Percentiles rank a stretch among this genome's conserved stretches.
These are phyloP conservation scores for Micromonas pusilla DNA, from an alignment of 139 green algal species.

Conservation along the genomic window DNA sequence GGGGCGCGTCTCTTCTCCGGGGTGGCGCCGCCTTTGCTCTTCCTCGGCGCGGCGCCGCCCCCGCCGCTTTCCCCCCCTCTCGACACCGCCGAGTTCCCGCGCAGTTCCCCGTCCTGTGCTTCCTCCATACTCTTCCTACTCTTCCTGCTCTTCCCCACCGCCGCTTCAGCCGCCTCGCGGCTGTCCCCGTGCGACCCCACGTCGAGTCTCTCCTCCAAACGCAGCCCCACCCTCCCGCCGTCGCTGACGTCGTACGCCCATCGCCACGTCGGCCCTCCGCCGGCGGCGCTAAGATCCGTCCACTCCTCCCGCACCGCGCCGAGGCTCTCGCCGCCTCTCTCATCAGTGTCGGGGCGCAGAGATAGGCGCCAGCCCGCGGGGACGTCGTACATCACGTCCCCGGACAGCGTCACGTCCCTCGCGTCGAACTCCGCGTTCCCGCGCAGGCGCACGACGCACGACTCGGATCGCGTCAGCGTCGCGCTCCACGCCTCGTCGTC, in stretches of 20 bases:
- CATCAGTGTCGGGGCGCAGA: neutral
- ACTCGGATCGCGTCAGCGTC: slow-evolving; percentile 54
- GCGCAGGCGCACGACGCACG: slow-evolving; percentile 60
- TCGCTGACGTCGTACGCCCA: neutral
- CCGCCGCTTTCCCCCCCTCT: no score
- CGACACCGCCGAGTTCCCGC: no score
- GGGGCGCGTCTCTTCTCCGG: no score
- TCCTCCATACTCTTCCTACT: no score
- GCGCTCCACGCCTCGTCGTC: slow-evolving; percentile 74
- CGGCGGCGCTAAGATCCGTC: neutral
- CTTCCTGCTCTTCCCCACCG: no score
- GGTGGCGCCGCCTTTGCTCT: no score
- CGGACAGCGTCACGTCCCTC: neutral
- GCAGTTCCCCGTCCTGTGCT: no score
- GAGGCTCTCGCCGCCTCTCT: no score
- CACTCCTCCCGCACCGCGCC: neutral
- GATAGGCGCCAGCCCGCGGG: neutral
- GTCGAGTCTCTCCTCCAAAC: no score
- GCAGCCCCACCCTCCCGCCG: neutral
- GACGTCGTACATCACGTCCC: slow-evolving; percentile 5
- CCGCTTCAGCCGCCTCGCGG: no score
- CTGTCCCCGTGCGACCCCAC: no score
- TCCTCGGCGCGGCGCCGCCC: no score
- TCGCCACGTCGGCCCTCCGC: slow-evolving; percentile 5
- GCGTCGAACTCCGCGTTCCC: slow-evolving; percentile 86